Conservation (phyloP, 768 basidiomycete genomes). For the Pulveroboletus sp. region DNA sequence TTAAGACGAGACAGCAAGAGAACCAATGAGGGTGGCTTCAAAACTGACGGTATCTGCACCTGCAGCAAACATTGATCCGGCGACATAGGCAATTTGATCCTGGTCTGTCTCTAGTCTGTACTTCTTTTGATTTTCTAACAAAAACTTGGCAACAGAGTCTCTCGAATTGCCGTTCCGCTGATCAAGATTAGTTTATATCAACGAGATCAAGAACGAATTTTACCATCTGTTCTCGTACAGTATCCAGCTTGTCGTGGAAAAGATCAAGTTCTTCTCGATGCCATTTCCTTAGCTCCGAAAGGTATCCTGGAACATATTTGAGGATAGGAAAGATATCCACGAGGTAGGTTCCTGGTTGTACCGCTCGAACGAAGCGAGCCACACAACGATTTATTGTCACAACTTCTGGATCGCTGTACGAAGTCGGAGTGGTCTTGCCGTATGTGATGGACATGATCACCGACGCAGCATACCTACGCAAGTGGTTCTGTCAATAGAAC, state of each 20-base stretch:
- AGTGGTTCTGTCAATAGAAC: not conserved
- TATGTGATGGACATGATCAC: conserved; percentile 39
- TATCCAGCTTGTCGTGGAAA: conserved; percentile 30
- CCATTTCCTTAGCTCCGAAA: conserved; percentile 49
- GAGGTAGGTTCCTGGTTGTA: conserved; percentile 25
- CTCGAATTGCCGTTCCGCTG: too few species aligned
- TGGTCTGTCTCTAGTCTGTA: too few species aligned
- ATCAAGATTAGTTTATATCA: too few species aligned
- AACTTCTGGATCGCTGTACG: conserved; percentile 37
- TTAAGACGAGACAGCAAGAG: too few species aligned
- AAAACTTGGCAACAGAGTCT: too few species aligned
- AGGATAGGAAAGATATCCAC: conserved; percentile 26
- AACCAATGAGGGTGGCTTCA: too few species aligned
- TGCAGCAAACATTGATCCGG: too few species aligned
- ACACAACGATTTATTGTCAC: conserved; percentile 25
- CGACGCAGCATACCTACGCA: conserved; percentile 37
- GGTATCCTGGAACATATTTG: conserved; percentile 31
- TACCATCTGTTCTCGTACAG: conserved; percentile 30
- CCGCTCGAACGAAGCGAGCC: conserved; percentile 23
- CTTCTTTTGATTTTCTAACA: too few species aligned
- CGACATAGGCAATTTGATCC: too few species aligned
- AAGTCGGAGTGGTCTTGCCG: conserved; percentile 37
- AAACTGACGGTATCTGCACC: too few species aligned
- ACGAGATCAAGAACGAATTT: too few species aligned
- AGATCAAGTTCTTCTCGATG: conserved; percentile 43